These are phyloP conservation scores for Malassezia brasiliensis DNA, from an alignment of 1,284 basidiomycete genomes.

Conservation along the genomic window DNA sequence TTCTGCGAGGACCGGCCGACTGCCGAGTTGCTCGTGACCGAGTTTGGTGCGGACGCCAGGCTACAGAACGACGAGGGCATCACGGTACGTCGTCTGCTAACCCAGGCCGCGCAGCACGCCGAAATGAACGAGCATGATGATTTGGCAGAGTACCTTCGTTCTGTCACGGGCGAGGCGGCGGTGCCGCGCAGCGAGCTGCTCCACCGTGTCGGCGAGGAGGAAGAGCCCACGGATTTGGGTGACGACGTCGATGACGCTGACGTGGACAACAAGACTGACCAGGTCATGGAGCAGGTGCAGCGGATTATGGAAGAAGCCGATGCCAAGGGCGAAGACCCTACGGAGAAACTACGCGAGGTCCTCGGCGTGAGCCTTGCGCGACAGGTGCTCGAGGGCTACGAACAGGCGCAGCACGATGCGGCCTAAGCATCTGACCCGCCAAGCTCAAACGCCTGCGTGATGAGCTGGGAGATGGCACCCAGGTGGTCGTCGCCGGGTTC, in stretches of 20 bases:
- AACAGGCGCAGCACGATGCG: not conserved
- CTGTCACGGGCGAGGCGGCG: conserved; percentile 28
- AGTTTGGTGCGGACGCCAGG: conserved; percentile 33
- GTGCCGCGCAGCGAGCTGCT: conserved; percentile 4
- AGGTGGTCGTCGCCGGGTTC: conserved; percentile 95
- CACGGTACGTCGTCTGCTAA: conserved; percentile 18
- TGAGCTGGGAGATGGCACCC: conserved; percentile 50
- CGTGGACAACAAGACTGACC: conserved; percentile 23
- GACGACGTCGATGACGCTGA: conserved; percentile 17
- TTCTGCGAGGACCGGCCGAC: conserved; percentile 36
- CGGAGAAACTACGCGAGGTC: conserved; percentile 25
- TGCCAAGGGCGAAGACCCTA: conserved; percentile 27
- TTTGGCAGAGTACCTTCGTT: conserved; percentile 29
- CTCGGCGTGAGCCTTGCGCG: conserved; percentile 30
- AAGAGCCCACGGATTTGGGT: conserved; percentile 15
- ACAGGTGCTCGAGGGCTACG: conserved; percentile 32
- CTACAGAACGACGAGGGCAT: conserved; percentile 32
- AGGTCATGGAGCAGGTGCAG: conserved; percentile 27
- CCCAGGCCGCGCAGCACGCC: conserved; percentile 30
- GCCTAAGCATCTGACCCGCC: not conserved
- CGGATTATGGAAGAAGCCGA: conserved; percentile 30
- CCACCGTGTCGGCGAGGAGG: conserved; percentile 8
- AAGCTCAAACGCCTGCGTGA: conserved; percentile 34
- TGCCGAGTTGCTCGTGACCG: conserved; percentile 34
- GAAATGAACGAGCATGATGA: conserved; percentile 30